Conservation (phyloP, 2,329 filamentous ascomycete species). For the Iodosphaeria phyllophila region DNA sequence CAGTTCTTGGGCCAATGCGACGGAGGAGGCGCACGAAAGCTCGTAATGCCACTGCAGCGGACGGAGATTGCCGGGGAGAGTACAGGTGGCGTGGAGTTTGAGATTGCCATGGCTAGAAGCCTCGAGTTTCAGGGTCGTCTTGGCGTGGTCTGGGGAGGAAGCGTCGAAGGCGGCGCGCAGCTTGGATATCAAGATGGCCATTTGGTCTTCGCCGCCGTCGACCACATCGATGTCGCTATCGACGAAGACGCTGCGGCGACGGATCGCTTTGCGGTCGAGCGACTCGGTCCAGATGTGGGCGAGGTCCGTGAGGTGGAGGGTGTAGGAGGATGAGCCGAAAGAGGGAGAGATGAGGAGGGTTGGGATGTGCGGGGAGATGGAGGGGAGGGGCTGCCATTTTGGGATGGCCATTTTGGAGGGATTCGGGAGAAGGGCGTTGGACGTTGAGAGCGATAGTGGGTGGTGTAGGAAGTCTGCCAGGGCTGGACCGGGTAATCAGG, state of each 20-base stretch:
- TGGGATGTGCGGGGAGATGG: slow-evolving; percentile 25
- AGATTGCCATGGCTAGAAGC: slow-evolving; percentile 19
- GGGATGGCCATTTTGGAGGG: not conserved
- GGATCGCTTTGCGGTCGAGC: slow-evolving; percentile 41
- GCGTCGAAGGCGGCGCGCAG: slow-evolving; percentile 32
- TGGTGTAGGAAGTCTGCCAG: no score
- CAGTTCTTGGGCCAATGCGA: slow-evolving; percentile 25
- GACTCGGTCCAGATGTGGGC: slow-evolving; percentile 55
- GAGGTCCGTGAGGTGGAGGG: slow-evolving; percentile 50
- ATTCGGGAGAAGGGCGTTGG: not conserved
- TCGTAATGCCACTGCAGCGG: slow-evolving; percentile 48
- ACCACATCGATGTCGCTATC: slow-evolving; percentile 57
- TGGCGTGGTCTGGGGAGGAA: slow-evolving; percentile 22
- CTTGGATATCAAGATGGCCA: slow-evolving; percentile 46
- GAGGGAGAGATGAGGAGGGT: slow-evolving; percentile 42
- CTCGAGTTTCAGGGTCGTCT: slow-evolving; percentile 24
- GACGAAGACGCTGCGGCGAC: slow-evolving; percentile 39
- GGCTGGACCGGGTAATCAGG: no score
- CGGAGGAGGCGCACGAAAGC: slow-evolving; percentile 25
- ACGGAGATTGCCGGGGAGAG: slow-evolving; percentile 28
- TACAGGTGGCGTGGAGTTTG: slow-evolving; percentile 36
- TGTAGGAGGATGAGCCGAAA: slow-evolving; percentile 39
- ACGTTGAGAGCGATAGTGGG: no score
- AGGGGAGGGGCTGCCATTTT: slow-evolving; percentile 29
- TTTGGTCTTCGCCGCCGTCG: slow-evolving; percentile 42